Evolutionary conservation across 2,329 filamentous ascomycete species (phyloP), one percentile per base, ranked within the genome.

Genomic region (Fusarium avenaceum): DNA sequence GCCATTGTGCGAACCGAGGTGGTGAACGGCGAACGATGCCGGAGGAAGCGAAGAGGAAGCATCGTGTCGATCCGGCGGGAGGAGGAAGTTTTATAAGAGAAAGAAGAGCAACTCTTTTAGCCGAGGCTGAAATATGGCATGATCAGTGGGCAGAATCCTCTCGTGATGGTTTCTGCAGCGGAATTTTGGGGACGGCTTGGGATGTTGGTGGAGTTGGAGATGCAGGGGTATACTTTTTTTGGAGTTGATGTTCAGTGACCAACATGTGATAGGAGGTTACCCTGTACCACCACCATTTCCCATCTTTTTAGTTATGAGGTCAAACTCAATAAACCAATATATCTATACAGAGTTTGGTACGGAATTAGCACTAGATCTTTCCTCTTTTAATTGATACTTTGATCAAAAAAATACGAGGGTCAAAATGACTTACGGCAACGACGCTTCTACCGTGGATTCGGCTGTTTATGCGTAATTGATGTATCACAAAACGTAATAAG

Each of bases 121-220:
- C 43, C 43, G 32, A 57, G 17, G 7, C 43, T 32, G 39, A 63
- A 52, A 53, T 71, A 72, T 67, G 67, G 66, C 76, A 76, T 74
- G 67, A 63, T 57, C 63, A 58, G 46, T 67, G 51, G 61, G 57
- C 67, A 60, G 49, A 39, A 54, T 50, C 43, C 57, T 57, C 60
- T 78, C 79, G 81, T 84, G 81, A 83, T 81, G 76, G 77, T 81
- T 82, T 82, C 79, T 84, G 79, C 82, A 32, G 81, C 80, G 82
- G 74, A 84, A 75, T 79, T 83, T 81, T 81, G 77, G 76, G 81
- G 78, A 78, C 72, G 75, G 59, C 44, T 47, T 47, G 7, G 50
- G 47, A 51, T 35, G 59, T 46, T 57, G 42, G 57, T 51, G 53
- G 56, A 57, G 63, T 49, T 67, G 67, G 42, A 63, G 63, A 60